Evolutionary conservation across 805 yeast genomes (phyloP), one percentile per base, ranked within the genome.

Genomic region (Torulaspora quercuum): DNA sequence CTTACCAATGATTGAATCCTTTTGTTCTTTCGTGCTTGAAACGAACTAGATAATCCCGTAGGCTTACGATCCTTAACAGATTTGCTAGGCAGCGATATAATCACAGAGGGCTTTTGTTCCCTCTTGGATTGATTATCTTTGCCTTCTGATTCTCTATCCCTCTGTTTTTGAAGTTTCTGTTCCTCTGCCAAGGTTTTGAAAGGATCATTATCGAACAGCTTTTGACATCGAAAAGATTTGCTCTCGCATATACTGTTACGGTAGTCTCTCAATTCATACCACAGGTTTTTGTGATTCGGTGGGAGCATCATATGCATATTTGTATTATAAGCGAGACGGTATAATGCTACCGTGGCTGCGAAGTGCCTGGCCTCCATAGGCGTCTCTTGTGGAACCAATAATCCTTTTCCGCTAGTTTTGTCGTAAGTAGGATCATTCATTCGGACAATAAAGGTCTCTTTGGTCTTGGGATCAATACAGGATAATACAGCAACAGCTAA

Each of bases 241-340:
- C 61, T 40, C 72, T 72, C 23, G 69, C 43, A n/a, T n/a, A 78
- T 44, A 25, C 58, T 52, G 45, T 72, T 69, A 39, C 95, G 68
- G 41, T 70, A 75, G 5, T 65, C 69, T 37, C 85, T 95, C 40
- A 90, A 63, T 13, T 73, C 76, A 14, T 69, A 59, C 97, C 97
- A 90, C 17, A 85, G 67, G 32, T 75, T 75, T 45, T 86, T 78
- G 56, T 86, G 95, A 20, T 81, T 78, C 3, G 80, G 76, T 0
- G 97, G 97, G 9, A 90, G 68, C 52, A 87, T 81, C 89, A 89
- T 80, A 42, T 84, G 84, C 61, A 90, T 58, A 55, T 86, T 88
- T 50, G 88, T 88, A 48, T 80, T 80, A 42, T 78, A 84, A 23
- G 89, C 80, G 12, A 90, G 70, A 22, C 95, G 68, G 56, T 78